Conservation (phyloP, 1,139 yeast genomes). For the Lodderomyces parapsilosis region DNA sequence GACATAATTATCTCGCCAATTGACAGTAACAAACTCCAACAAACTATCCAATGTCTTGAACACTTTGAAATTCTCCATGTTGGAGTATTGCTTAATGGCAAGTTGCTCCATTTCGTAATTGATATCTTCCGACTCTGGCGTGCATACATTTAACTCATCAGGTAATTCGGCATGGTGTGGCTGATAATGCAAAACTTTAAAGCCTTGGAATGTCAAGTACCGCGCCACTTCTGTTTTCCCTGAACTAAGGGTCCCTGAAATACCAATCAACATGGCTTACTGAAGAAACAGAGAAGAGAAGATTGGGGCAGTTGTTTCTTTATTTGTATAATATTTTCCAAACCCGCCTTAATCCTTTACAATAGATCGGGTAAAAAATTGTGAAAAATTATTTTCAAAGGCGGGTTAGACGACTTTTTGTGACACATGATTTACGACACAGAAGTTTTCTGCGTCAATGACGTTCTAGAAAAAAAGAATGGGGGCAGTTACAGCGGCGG, state of each 20-base stretch:
- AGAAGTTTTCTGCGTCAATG: neutral
- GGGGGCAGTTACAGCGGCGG: too few species aligned
- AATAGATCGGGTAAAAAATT: neutral
- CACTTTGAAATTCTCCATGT: constrained; percentile 16
- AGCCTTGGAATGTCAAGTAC: constrained; percentile 59
- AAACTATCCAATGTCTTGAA: constrained; percentile 45
- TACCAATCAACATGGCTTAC: constrained; percentile 65
- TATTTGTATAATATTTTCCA: neutral
- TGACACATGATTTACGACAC: neutral
- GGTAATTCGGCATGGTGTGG: constrained; percentile 1
- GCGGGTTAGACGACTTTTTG: neutral
- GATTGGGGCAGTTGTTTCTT: neutral
- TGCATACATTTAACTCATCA: constrained; percentile 2
- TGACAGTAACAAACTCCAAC: constrained; percentile 61
- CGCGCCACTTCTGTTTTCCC: constrained; percentile 68
- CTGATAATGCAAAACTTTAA: constrained; percentile 31
- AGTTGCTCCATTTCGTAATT: constrained; percentile 6
- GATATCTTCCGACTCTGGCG: constrained; percentile 8
- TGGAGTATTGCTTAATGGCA: constrained; percentile 4
- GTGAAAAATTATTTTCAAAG: neutral
- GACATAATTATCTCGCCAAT: constrained; percentile 70
- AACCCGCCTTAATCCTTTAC: neutral
- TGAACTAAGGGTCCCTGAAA: constrained; percentile 69
- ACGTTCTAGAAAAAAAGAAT: neutral
- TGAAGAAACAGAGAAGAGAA: neutral